A percentile compares a stretch with the other conserved stretches of the same genome.
Conservation (phyloP, 75 land plant species). For the Chamaecyparis obtusa region DNA sequence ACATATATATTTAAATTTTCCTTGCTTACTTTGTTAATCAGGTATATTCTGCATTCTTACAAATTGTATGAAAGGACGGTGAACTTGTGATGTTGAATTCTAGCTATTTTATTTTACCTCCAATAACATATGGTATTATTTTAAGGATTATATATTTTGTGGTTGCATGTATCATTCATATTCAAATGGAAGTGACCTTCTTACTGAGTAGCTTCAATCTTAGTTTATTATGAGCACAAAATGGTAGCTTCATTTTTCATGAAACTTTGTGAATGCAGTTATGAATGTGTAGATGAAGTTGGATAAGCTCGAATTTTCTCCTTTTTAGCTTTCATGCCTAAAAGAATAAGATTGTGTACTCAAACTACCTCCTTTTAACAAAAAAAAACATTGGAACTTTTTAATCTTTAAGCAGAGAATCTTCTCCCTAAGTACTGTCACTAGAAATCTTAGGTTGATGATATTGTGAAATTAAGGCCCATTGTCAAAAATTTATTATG, state of each 20-base stretch:
- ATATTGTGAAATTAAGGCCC: no score
- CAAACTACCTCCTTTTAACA: no score
- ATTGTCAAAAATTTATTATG: no score
- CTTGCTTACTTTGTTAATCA: background rate
- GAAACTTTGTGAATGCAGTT: no score
- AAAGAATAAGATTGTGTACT: no score
- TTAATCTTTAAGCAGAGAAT: no score
- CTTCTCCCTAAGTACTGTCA: no score
- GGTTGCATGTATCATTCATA: background rate
- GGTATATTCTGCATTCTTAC: background rate
- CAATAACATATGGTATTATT: constrained; percentile 41
- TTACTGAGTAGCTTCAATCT: background rate
- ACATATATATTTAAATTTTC: background rate
- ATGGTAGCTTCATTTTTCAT: background rate
- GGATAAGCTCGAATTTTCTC: no score
- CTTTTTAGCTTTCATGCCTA: no score
- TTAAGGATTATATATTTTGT: constrained; percentile 43
- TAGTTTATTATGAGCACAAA: background rate
- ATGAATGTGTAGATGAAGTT: no score
- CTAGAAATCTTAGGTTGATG: no score
- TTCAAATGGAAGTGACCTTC: background rate
- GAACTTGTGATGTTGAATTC: background rate
- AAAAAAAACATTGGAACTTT: no score
- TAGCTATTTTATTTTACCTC: constrained; percentile 17
- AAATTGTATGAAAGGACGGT: background rate